A percentile compares a stretch with the other conserved stretches of the same genome.
Evolutionary conservation across 768 basidiomycete species (phyloP).

Genomic region (Lyophyllum shimeji): DNA sequence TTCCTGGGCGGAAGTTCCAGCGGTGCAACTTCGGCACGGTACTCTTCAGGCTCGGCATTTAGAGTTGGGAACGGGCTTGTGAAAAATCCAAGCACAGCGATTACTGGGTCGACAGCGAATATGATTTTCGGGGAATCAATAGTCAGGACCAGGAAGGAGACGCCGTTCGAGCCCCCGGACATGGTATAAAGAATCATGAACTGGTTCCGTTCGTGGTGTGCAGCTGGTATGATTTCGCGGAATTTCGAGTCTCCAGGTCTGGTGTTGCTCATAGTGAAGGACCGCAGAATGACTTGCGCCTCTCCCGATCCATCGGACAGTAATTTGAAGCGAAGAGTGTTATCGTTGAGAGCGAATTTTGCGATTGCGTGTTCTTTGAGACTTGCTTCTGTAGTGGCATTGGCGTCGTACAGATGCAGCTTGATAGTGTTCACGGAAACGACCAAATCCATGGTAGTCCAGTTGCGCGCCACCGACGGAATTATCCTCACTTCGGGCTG

Average conservation of each 20-base stretch:
- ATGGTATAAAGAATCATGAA: conserved; percentile 91
- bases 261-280: conserved; percentile 90
- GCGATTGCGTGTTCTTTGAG: conserved; percentile 82
- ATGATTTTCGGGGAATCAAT: conserved; percentile 93
- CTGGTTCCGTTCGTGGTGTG: conserved; percentile 84
- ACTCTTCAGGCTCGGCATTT: conserved; percentile 8
- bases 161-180: conserved; percentile 54
- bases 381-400: conserved; percentile 53
- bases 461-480: conserved; percentile 29
- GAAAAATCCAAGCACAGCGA: conserved; percentile 87
- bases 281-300: conserved; percentile 84
- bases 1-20: not conserved
- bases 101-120: conserved; percentile 89
- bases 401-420: conserved; percentile 81
- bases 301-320: conserved; percentile 83
- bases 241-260: conserved; percentile 80
- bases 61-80: conserved; percentile 46
- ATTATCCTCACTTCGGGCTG: conserved; percentile 59
- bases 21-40: not conserved
- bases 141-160: conserved; percentile 78
- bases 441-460: conserved; percentile 72
- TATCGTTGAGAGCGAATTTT: conserved; percentile 80
- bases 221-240: conserved; percentile 93
- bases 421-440: conserved; percentile 72
- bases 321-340: conserved; percentile 75